Evolutionary conservation across 208 protist genomes (phyloP), one percentile per base, ranked within the genome.

Genomic region (Herpetomonas tarakana): DNA sequence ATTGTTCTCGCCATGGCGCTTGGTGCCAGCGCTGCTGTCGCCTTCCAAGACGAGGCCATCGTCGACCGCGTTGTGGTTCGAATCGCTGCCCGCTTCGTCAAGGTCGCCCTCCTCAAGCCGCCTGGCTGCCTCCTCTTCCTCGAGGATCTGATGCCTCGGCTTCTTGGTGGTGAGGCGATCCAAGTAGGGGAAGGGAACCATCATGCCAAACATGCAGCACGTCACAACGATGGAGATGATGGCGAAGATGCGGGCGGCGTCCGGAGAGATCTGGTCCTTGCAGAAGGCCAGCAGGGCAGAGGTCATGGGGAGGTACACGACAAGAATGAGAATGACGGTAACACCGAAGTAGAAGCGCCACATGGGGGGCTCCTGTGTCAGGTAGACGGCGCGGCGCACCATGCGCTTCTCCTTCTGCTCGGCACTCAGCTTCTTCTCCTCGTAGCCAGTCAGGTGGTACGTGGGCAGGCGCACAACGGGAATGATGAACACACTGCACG

Each of bases 261-360:
- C 1, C 0, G 39, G 18, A 11, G 9, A 25, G 11, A 65, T 55
- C 19, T 11, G 24, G 7, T 74, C 51, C 14, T 69, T 31, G n/a
- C 70, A 47, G 56, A 74, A 91, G 16, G 71, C 60, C 2, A 58
- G 41, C 14, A 91, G 14, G 18, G 75, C 70, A 27, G 67, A 66
- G 24, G 70, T 68, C n/a, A 74, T 57, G 18, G 84, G 84, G 4
- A 91, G 70, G 51, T 79, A 91, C 19, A 91, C 52, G 29, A 78
- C 61, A 16, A 91, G 71, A 1, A 81, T 28, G 53, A 79, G 18
- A 22, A 91, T 56, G 19, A 91, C 44, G 1, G 28, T 28, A 29
- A 88, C 56, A n/a, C 74, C 78, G 44, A 66, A 65, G 46, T 64
- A 64, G 69, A 91, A 91, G 38, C 78, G 73, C 47, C 62, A 63